These are phyloP conservation scores for Malus asiatica DNA, from an alignment of 306 rosid genomes.

Conservation along the genomic window DNA sequence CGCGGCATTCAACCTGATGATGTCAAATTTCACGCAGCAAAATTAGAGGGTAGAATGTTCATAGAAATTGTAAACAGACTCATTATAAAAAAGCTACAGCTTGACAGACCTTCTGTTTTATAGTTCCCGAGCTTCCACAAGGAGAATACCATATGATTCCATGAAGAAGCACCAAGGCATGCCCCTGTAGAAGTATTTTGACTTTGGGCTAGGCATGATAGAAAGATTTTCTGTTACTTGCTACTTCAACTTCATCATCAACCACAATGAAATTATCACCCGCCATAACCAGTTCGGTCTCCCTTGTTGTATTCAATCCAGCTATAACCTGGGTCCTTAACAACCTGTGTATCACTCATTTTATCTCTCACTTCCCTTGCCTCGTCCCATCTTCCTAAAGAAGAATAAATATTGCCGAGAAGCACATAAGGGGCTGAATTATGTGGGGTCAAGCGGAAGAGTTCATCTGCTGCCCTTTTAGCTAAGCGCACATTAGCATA, in stretches of 20 bases:
- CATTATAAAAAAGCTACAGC: no score
- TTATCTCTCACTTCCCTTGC: slow-evolving; percentile 53
- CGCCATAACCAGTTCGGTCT: slow-evolving; percentile 5
- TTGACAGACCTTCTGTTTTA: not conserved
- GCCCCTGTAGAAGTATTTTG: not conserved
- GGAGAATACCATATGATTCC: not conserved
- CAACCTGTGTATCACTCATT: slow-evolving; percentile 49
- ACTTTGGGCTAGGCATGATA: not conserved
- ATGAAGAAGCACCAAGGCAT: not conserved
- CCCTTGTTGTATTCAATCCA: slow-evolving; percentile 42
- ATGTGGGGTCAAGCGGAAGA: slow-evolving; percentile 46
- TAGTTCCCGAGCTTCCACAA: not conserved
- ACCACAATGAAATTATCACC: slow-evolving; percentile 8
- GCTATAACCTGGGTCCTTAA: slow-evolving; percentile 69
- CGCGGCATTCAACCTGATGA: not conserved
- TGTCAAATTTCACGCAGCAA: not conserved
- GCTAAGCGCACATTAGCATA: slow-evolving; percentile 57
- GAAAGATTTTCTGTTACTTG: not conserved
- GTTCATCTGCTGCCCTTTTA: slow-evolving; percentile 63
- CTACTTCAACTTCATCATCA: not conserved
- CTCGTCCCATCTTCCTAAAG: slow-evolving; percentile 84
- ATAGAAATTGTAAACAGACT: no score
- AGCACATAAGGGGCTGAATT: slow-evolving; percentile 63
- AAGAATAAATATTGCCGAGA: slow-evolving; percentile 68
- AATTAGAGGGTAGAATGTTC: no score